Evolutionary conservation across 2,329 filamentous ascomycete species (phyloP).

Genomic region (Cladorrhinum sp.): DNA sequence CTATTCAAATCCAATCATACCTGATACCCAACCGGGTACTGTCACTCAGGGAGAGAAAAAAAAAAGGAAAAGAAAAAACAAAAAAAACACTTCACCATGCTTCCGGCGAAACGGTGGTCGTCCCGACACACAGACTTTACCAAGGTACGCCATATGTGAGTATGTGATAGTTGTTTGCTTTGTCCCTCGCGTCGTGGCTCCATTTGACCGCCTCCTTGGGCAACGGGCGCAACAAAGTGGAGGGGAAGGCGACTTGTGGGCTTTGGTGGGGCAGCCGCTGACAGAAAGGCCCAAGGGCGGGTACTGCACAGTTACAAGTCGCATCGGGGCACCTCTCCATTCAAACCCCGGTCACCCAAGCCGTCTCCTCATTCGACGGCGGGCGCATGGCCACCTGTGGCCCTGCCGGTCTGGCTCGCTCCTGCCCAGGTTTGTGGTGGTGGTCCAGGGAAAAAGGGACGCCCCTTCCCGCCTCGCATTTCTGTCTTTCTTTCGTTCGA

Average conservation of each 20-base stretch:
- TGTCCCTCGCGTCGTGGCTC: constrained; percentile 18
- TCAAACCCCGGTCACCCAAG: constrained; percentile 6
- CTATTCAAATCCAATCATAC: neutral
- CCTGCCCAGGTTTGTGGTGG: neutral
- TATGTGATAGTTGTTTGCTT: neutral
- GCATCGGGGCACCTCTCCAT: neutral
- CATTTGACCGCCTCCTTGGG: constrained; percentile 15
- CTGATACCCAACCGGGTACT: neutral
- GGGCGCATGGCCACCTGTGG: neutral
- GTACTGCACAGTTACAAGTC: constrained; percentile 8
- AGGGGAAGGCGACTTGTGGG: neutral
- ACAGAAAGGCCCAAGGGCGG: constrained; percentile 4
- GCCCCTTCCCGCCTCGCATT: constrained; percentile 30
- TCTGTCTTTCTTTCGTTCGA: constrained; percentile 19
- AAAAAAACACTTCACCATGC: neutral
- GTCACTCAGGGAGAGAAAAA: neutral
- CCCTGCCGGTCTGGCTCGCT: neutral
- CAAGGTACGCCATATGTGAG: neutral
- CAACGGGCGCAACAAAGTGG: neutral
- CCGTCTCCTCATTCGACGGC: constrained; percentile 25
- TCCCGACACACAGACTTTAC: neutral
- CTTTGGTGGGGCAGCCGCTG: constrained; percentile 6
- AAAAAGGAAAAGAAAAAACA: neutral
- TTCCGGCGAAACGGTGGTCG: neutral
- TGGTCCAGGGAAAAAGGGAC: constrained; percentile 21